Evolutionary conservation across 2,329 filamentous ascomycete genomes (phyloP).

Genomic region (Basipetospora chlamydospora): DNA sequence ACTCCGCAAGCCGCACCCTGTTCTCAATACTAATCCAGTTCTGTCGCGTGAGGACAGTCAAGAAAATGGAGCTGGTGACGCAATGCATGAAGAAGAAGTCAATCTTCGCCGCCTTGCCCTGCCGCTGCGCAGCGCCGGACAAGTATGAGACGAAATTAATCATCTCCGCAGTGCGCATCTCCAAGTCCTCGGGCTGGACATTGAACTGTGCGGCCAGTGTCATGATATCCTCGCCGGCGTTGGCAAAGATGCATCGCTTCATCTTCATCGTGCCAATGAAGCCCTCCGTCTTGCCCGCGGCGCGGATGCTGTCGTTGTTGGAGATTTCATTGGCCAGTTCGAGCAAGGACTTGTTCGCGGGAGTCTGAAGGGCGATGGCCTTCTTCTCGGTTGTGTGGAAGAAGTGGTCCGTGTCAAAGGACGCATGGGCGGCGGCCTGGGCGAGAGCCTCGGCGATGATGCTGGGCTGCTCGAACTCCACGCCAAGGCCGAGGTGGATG

Average conservation of each 20-base stretch:
- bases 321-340: slow-evolving; percentile 41
- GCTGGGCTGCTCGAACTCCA: slow-evolving; percentile 71
- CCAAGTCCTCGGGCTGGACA: slow-evolving; percentile 40
- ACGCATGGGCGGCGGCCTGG: slow-evolving; percentile 55
- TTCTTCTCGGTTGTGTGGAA: slow-evolving; percentile 28
- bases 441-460: slow-evolving; percentile 70
- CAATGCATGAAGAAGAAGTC: slow-evolving; percentile 62
- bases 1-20: too few relatives aligned
- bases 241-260: too few relatives aligned
- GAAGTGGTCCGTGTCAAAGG: slow-evolving; percentile 41
- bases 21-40: too few relatives aligned
- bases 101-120: slow-evolving; percentile 52
- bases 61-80: too few relatives aligned
- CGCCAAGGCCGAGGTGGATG: slow-evolving; percentile 75
- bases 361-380: slow-evolving; percentile 10
- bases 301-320: slow-evolving; percentile 28
- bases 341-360: slow-evolving; percentile 43
- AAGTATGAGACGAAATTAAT: slow-evolving; percentile 45
- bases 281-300: slow-evolving; percentile 29
- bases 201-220: slow-evolving; percentile 42
- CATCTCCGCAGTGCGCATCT: slow-evolving; percentile 45
- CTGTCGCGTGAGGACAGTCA: too few relatives aligned
- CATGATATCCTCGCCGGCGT: slow-evolving; percentile 51
- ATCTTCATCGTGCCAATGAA: slow-evolving; percentile 17
- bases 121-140: too few relatives aligned